Percentiles rank a stretch among this genome's conserved stretches.
These are phyloP conservation scores for Jatropha curcas DNA, from an alignment of 345 rosid species.

Conservation along the genomic window DNA sequence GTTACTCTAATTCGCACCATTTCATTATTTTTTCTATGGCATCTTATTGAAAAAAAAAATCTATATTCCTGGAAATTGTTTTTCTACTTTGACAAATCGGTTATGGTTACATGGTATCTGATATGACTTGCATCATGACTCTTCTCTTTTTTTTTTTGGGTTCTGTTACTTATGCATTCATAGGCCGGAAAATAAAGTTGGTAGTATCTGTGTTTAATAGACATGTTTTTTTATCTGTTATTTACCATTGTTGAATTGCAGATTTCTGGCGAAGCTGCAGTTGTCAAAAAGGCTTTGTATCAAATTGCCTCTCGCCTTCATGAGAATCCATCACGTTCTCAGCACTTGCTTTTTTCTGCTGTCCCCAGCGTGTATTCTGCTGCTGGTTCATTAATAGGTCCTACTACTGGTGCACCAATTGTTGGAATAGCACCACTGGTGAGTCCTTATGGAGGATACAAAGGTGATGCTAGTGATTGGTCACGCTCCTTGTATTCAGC, in stretches of 20 bases:
- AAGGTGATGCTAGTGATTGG: constrained; percentile 78
- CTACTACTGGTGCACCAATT: constrained; percentile 59
- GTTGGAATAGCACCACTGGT: constrained; percentile 80
- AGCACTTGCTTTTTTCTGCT: constrained; percentile 74
- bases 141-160: background rate
- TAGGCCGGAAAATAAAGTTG: background rate
- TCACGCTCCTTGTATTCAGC: constrained; percentile 70
- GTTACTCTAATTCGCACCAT: background rate
- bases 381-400: constrained; percentile 58
- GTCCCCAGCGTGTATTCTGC: constrained; percentile 52
- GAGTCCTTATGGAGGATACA: constrained; percentile 81
- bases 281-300: constrained; percentile 78
- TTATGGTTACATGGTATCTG: background rate
- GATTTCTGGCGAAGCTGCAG: constrained; percentile 79
- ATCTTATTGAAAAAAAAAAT: background rate
- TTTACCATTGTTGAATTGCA: constrained; percentile 26
- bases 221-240: background rate
- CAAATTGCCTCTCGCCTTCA: constrained; percentile 86
- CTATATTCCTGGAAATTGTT: background rate
- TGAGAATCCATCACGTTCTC: constrained; percentile 88
- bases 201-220: background rate
- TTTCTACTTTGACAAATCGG: background rate
- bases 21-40: background rate
- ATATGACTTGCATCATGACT: background rate
- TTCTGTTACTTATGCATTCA: background rate